These are phyloP conservation scores for Aethionema arabicum DNA, from an alignment of 345 rosid genomes.

Conservation along the genomic window DNA sequence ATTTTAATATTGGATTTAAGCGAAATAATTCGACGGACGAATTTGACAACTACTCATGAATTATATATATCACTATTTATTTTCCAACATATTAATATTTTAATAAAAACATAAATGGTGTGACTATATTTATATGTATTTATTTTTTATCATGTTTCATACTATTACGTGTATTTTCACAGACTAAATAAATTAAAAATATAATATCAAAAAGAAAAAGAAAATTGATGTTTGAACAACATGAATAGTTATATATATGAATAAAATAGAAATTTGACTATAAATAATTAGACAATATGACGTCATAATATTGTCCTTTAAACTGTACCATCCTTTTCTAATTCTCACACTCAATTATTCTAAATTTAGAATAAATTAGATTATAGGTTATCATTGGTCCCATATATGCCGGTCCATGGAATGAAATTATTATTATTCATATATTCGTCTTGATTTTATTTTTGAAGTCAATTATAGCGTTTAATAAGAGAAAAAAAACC, in stretches of 20 bases:
- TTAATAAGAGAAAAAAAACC: background rate
- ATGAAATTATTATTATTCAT: slow-evolving; percentile 6
- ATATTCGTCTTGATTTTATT: too few relatives aligned
- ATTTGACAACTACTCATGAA: slow-evolving; percentile 24
- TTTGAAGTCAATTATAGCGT: slow-evolving; percentile 1
- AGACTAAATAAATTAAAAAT: too few relatives aligned
- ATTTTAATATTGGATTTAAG: background rate
- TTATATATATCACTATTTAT: slow-evolving; percentile 15
- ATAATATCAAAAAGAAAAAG: too few relatives aligned
- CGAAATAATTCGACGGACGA: slow-evolving; percentile 25
- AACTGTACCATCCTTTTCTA: slow-evolving; percentile 24
- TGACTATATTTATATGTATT: slow-evolving; percentile 14
- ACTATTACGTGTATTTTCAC: too few relatives aligned
- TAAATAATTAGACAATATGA: background rate
- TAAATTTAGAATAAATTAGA: slow-evolving; percentile 18
- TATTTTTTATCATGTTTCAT: background rate
- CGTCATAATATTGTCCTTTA: slow-evolving; percentile 27
- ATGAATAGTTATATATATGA: slow-evolving; percentile 6
- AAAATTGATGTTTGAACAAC: background rate
- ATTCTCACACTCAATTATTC: slow-evolving; percentile 29
- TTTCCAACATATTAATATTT: too few relatives aligned
- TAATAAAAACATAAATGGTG: too few relatives aligned
- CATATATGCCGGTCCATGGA: slow-evolving; percentile 29
- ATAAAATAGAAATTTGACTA: too few relatives aligned
- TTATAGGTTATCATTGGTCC: slow-evolving; percentile 22